Evolutionary conservation across 306 rosid species (phyloP).

Genomic region (Malus sylvestris): DNA sequence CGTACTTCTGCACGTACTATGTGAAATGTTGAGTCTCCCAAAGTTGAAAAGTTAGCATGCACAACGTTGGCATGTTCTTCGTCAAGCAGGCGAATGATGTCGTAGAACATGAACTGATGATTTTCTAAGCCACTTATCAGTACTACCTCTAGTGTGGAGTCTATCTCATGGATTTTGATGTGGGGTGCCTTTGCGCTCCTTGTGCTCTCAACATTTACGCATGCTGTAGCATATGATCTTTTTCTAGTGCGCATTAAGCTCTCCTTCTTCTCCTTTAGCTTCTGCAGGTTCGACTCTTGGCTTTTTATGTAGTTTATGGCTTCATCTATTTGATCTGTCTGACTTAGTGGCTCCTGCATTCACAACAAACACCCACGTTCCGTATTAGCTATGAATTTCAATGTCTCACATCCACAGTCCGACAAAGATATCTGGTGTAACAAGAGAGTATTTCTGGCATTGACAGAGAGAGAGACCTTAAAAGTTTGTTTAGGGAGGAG

Average conservation of each 20-base stretch:
- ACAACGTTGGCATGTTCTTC: constrained; percentile 49
- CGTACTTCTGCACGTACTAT: constrained; percentile 60
- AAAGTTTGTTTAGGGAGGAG: constrained; percentile 44
- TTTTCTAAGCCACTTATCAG: constrained; percentile 31
- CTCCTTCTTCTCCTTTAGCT: constrained; percentile 40
- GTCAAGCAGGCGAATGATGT: constrained; percentile 46
- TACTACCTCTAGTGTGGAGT: constrained; percentile 27
- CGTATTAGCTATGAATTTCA: no score
- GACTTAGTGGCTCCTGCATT: constrained; percentile 37
- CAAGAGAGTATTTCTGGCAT: no score
- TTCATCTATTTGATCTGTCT: constrained; percentile 63
- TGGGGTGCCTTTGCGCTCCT: constrained; percentile 26
- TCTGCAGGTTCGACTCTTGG: constrained; percentile 45
- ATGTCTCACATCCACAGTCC: no score
- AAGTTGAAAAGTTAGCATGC: constrained; percentile 31
- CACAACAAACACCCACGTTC: neutral
- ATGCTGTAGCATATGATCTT: constrained; percentile 15
- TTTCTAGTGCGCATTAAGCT: constrained; percentile 14
- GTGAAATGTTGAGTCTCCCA: constrained; percentile 33
- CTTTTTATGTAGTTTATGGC: constrained; percentile 59
- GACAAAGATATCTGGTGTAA: no score
- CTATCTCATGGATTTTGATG: constrained; percentile 49
- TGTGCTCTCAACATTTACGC: neutral
- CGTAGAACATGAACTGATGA: constrained; percentile 43
- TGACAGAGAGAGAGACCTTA: no score